Conservation (phyloP, 2,329 filamentous ascomycete species). For the Chaetomiaceae sp. region DNA sequence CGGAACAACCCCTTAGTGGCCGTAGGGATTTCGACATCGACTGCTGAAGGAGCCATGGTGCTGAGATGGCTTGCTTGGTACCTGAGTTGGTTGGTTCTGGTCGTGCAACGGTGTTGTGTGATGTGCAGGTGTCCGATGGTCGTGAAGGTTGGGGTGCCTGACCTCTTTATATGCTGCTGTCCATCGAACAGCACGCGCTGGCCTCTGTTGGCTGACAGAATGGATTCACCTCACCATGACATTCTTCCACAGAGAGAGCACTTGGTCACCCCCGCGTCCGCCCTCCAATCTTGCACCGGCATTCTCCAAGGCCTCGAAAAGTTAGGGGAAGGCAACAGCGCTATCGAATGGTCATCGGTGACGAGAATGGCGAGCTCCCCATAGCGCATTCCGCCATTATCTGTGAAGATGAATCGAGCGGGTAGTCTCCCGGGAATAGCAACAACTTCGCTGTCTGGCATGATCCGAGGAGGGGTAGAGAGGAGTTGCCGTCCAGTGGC, state of each 20-base stretch:
- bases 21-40: constrained; percentile 17
- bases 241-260: background rate
- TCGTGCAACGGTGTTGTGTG: background rate
- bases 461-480: too few relatives aligned
- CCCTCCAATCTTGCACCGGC: background rate
- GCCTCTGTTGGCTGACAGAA: background rate
- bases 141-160: background rate
- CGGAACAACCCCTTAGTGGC: constrained; percentile 14
- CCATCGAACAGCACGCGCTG: background rate
- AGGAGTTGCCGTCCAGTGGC: too few relatives aligned
- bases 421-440: background rate
- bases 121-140: too few relatives aligned
- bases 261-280: background rate
- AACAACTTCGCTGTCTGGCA: background rate
- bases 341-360: constrained; percentile 7
- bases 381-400: constrained; percentile 16
- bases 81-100: too few relatives aligned
- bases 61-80: background rate
- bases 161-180: background rate
- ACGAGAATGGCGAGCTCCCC: constrained; percentile 17
- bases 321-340: background rate
- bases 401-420: background rate
- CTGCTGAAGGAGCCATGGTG: constrained; percentile 28
- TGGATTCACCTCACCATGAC: constrained; percentile 1
- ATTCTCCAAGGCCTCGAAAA: background rate